Percentiles rank a stretch among this genome's conserved stretches.
phyloP scores from a whole-genome alignment of 345 rosid genomes.

The Anastatica hierochuntica region DNA sequence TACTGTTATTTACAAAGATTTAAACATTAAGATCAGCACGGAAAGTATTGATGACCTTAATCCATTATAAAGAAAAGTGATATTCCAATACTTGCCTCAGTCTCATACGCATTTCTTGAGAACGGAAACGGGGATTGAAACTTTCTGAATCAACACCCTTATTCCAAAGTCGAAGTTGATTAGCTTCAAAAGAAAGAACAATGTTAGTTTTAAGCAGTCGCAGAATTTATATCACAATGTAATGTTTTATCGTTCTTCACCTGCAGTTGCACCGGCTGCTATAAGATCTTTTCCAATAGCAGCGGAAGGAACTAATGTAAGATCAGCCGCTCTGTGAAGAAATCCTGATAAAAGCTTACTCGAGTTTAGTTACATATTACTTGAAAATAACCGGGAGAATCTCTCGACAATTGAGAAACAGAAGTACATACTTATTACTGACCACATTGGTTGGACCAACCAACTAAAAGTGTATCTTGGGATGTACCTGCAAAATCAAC shows the following conservation, averaged over 20 bases:
- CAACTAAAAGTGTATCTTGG: slow-evolving; percentile 97
- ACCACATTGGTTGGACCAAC: slow-evolving; percentile 98
- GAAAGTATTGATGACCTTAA: background rate
- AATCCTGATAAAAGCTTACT: slow-evolving; percentile 42
- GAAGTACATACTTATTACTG: slow-evolving; percentile 64
- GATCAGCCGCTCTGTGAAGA: slow-evolving; percentile 98
- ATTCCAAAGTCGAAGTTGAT: slow-evolving; percentile 94
- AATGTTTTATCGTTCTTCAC: slow-evolving; percentile 25
- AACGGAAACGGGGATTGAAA: slow-evolving; percentile 72
- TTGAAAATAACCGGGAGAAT: background rate
- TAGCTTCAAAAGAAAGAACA: slow-evolving; percentile 38
- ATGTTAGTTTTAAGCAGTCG: slow-evolving; percentile 7
- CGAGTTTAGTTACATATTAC: slow-evolving; percentile 2
- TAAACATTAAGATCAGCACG: background rate
- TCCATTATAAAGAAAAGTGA: background rate
- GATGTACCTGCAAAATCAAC: slow-evolving; percentile 58
- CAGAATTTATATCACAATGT: background rate
- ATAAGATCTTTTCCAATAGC: slow-evolving; percentile 81
- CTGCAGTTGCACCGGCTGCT: slow-evolving; percentile 83
- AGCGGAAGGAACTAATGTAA: slow-evolving; percentile 89
- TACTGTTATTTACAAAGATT: slow-evolving; percentile 35
- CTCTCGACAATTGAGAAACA: background rate
- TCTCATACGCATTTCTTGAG: slow-evolving; percentile 73
- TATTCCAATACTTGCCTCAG: slow-evolving; percentile 39
- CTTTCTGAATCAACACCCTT: slow-evolving; percentile 97